These are phyloP conservation scores for Colletotrichum paranaense DNA, from an alignment of 2,329 filamentous ascomycete genomes.

Conservation along the genomic window DNA sequence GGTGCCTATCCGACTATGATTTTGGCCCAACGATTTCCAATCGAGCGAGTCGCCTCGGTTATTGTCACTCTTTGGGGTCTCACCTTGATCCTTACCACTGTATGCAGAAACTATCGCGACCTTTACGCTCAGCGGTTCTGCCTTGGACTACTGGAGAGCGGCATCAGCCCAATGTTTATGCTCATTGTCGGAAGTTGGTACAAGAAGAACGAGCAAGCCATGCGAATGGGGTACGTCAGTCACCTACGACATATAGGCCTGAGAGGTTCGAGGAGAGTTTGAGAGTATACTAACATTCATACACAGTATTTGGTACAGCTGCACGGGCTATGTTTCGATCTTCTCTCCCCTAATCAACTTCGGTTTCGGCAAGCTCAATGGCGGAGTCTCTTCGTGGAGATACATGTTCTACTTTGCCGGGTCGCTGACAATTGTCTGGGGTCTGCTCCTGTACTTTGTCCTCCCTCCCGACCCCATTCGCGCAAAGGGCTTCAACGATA, in stretches of 20 bases:
- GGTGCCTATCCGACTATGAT: conserved; percentile 47
- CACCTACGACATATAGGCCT: too few relatives aligned
- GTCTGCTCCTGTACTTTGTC: conserved; percentile 40
- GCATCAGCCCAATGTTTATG: conserved; percentile 48
- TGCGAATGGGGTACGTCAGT: conserved; percentile 36
- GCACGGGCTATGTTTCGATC: conserved; percentile 49
- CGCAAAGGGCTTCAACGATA: conserved; percentile 43
- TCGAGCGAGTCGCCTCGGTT: conserved; percentile 42
- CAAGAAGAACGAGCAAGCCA: conserved; percentile 49
- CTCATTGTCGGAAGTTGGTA: conserved; percentile 52
- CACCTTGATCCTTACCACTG: conserved; percentile 45
- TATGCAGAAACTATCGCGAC: conserved; percentile 44
- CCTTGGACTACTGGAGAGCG: conserved; percentile 49
- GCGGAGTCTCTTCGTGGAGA: conserved; percentile 43
- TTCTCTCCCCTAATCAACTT: conserved; percentile 48
- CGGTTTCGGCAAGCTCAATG: conserved; percentile 45
- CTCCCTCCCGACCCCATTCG: conserved; percentile 44
- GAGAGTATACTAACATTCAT: neutral
- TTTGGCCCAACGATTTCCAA: conserved; percentile 43
- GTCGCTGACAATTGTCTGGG: conserved; percentile 41
- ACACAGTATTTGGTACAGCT: conserved; percentile 50
- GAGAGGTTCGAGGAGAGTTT: neutral
- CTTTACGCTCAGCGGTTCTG: conserved; percentile 50
- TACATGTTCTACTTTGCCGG: conserved; percentile 50
- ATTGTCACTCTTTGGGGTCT: conserved; percentile 46